phyloP scores from a whole-genome alignment of 352 stramenopile species.

The Halophytophthora polymorphica region DNA sequence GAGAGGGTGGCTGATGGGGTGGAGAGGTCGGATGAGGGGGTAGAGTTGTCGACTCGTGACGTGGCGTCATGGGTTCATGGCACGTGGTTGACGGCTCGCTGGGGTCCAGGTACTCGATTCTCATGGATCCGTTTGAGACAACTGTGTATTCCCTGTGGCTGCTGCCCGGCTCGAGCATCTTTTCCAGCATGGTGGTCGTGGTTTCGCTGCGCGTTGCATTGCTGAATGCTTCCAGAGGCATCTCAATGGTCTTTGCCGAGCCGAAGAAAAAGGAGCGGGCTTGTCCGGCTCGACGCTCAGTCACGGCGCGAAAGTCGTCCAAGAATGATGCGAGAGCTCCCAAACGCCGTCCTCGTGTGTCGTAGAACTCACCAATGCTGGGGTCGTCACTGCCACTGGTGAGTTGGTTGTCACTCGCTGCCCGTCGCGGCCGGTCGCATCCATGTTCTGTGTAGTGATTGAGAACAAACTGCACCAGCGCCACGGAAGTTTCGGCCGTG shows the following conservation, averaged over 20 bases:
- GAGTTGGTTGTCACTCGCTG: conserved; percentile 18
- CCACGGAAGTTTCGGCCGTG: conserved; percentile 49
- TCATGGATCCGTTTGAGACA: conserved; percentile 35
- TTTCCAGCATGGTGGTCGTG: conserved; percentile 24
- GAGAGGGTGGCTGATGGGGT: no score
- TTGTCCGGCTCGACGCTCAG: conserved; percentile 12
- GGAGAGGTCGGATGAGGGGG: no score
- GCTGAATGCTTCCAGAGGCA: conserved; percentile 20
- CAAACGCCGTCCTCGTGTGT: conserved; percentile 15
- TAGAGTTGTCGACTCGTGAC: no score
- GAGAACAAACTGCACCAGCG: conserved; percentile 60
- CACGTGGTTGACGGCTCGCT: conserved; percentile 28
- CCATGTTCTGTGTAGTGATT: conserved; percentile 30
- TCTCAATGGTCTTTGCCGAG: conserved; percentile 23
- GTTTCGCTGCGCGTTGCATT: conserved; percentile 13
- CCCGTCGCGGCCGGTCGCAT: conserved; percentile 5
- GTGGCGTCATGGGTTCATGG: conserved; percentile 12
- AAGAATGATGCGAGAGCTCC: conserved; percentile 23
- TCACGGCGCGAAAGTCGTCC: conserved; percentile 21
- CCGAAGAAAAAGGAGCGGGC: conserved; percentile 24
- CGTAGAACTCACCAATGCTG: conserved; percentile 7
- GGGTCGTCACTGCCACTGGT: conserved; percentile 4
- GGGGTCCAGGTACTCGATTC: conserved; percentile 33
- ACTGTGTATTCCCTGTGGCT: conserved; percentile 20
- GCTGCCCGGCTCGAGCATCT: conserved; percentile 19